Base-by-base conservation (phyloP, 108 stramenopile species). In the Schizochytrium sp. region DNA sequence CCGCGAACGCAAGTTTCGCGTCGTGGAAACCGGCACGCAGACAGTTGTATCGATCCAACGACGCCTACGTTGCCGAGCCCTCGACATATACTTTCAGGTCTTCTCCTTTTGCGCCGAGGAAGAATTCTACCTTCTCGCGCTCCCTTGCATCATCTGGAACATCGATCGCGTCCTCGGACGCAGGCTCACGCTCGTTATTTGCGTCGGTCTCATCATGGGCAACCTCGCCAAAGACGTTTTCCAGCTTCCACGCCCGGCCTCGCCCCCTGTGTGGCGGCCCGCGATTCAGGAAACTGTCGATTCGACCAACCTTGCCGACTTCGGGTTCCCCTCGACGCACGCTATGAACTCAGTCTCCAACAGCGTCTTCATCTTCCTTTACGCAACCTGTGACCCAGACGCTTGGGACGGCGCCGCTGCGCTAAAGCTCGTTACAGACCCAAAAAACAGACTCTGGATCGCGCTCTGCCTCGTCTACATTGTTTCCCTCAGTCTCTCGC, bases 71-170 rank as follows among this genome's bases (percentile, higher is more conserved):
- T 53, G 51, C 51, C 45, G 25, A 0, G 48, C 48, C 23, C 76
- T 83, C 51, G 76, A 83, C 76, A 34, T 53, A 0, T 83, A 83
- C 51, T 83, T 83, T 34, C 76, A 83, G 51, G 51, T 83, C 48
- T 83, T 83, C 48, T 83, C 76, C 23, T 83, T 83, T 45, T 83
- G 45, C 51, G 76, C 76, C 6, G 76, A 83, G 76, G 76, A 83
- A 45, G 76, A 83, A 45, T 83, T 83, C 51, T 83, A 83, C 76
- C 76, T 83, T 12, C 76, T 83, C n/a, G 45, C 51, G 51, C 5
- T 83, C 25, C 76, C 76, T 8, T 83, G 12, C 76, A n/a, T 83
- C 23, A 83, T 83, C 51, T 83, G 76, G 76, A 83, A 83, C 76
- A 6, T 83, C 2, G 76, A 83, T 45, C 44, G 51, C 25, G 51